Evolutionary conservation across 306 rosid species (phyloP).

Genomic region (Abrus precatorius): DNA sequence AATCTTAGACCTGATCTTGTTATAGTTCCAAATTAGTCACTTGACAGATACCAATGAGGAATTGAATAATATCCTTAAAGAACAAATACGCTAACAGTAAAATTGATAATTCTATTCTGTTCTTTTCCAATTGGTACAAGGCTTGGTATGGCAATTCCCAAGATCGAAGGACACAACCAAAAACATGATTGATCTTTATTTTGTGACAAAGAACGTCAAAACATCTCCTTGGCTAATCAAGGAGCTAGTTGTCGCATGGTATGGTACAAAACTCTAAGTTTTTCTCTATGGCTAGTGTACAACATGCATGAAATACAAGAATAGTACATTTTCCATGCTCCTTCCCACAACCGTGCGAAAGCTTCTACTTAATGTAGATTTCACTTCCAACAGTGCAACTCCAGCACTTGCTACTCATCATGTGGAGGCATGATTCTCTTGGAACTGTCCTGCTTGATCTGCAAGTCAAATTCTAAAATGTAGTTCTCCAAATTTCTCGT

Average conservation of each 20-base stretch:
- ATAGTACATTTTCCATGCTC: slow-evolving; percentile 42
- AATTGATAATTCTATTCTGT: slow-evolving; percentile 2
- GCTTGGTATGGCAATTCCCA: slow-evolving; percentile 17
- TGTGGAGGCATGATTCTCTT: slow-evolving; percentile 76
- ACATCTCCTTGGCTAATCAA: slow-evolving; percentile 41
- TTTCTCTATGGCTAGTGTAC: slow-evolving; percentile 51
- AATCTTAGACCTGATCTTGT: too few relatives aligned
- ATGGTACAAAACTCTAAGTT: slow-evolving; percentile 49
- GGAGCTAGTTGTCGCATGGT: slow-evolving; percentile 51
- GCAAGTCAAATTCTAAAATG: slow-evolving; percentile 39
- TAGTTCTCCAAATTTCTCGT: neutral
- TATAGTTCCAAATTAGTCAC: too few relatives aligned
- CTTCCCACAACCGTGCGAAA: slow-evolving; percentile 8
- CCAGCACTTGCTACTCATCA: slow-evolving; percentile 66
- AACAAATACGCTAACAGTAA: neutral
- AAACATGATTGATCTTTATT: slow-evolving; percentile 46
- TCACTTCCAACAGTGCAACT: slow-evolving; percentile 53
- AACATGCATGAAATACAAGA: slow-evolving; percentile 49
- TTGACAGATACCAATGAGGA: too few relatives aligned
- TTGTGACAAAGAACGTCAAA: slow-evolving; percentile 36
- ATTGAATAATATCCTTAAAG: too few relatives aligned
- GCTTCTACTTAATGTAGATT: slow-evolving; percentile 61
- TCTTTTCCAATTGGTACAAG: slow-evolving; percentile 40
- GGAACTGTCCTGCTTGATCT: slow-evolving; percentile 83
- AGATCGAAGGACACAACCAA: slow-evolving; percentile 30